Evolutionary conservation across 805 yeast genomes (phyloP).

Genomic region (Pichia pseudocactophila): DNA sequence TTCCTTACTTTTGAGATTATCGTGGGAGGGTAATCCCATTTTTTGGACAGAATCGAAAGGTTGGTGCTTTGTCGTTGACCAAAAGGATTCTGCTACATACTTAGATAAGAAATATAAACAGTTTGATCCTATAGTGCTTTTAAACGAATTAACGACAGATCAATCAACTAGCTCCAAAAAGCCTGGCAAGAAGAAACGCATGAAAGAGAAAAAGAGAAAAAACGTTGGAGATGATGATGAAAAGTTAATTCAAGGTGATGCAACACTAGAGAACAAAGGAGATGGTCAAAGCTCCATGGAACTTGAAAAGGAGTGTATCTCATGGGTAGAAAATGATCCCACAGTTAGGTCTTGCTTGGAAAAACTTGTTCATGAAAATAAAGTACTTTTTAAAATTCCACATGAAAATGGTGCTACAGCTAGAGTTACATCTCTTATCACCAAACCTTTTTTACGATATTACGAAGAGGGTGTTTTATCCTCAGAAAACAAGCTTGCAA

Average conservation of each 20-base stretch:
- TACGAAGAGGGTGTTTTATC: constrained; percentile 69
- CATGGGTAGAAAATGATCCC: constrained; percentile 9
- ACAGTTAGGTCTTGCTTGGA: constrained; percentile 12
- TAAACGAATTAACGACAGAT: constrained; percentile 11
- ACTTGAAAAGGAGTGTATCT: neutral
- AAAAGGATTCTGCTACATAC: constrained; percentile 28
- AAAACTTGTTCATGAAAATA: neutral
- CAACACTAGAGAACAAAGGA: neutral
- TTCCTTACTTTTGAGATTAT: constrained; percentile 63
- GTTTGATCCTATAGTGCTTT: constrained; percentile 13
- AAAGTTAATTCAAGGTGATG: neutral
- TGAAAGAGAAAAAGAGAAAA: neutral
- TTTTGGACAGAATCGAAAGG: constrained; percentile 74
- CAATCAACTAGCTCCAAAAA: neutral
- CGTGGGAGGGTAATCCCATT: constrained; percentile 82
- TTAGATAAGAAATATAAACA: constrained; percentile 31
- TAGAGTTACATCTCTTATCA: constrained; percentile 66
- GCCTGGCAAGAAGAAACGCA: neutral
- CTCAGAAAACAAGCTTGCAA: constrained; percentile 65
- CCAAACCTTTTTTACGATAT: constrained; percentile 61
- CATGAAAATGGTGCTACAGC: constrained; percentile 76
- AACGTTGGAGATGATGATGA: neutral
- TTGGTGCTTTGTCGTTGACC: constrained; percentile 75
- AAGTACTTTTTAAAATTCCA: constrained; percentile 58
- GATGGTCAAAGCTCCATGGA: neutral